A percentile compares a stretch with the other conserved stretches of the same genome.
These are phyloP conservation scores for Fusarium verticillioides DNA, from an alignment of 2,329 filamentous ascomycete species.

Conservation along the genomic window DNA sequence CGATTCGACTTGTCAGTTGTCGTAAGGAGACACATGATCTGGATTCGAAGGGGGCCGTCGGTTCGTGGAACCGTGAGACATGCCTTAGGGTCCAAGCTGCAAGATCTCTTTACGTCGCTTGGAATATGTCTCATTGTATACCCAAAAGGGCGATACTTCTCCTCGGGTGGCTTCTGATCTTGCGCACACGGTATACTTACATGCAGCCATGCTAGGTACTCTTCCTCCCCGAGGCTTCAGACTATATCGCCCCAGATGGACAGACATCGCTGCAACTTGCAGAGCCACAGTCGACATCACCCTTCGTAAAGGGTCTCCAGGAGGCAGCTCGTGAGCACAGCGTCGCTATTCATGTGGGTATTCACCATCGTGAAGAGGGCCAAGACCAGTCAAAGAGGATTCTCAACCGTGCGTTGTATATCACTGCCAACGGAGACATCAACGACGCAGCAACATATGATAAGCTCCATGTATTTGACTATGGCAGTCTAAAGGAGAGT, in stretches of 20 bases:
- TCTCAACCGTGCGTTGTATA: constrained; percentile 66
- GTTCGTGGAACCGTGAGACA: constrained; percentile 38
- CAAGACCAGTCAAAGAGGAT: constrained; percentile 47
- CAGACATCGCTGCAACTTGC: constrained; percentile 77
- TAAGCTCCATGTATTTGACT: constrained; percentile 92
- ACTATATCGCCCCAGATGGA: constrained; percentile 82
- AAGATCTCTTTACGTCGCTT: constrained; percentile 16
- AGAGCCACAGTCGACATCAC: constrained; percentile 70
- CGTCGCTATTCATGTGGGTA: constrained; percentile 84
- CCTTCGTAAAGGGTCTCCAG: constrained; percentile 81
- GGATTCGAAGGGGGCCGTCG: constrained; percentile 15
- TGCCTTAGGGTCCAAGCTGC: constrained; percentile 18
- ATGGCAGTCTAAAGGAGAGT: constrained; percentile 61
- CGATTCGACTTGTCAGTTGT: constrained; percentile 8
- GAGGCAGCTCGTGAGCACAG: constrained; percentile 70
- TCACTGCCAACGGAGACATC: constrained; percentile 57
- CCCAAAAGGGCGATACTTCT: constrained; percentile 29
- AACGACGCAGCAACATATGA: constrained; percentile 70
- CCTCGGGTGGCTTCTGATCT: background rate
- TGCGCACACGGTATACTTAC: constrained; percentile 42
- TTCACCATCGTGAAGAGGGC: constrained; percentile 73
- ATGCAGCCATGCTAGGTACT: constrained; percentile 65
- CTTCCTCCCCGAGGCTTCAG: constrained; percentile 91
- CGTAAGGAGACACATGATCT: constrained; percentile 3
- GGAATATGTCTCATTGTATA: constrained; percentile 1